phyloP scores from a whole-genome alignment of 139 green algal species.

The Chlorella sp. region DNA sequence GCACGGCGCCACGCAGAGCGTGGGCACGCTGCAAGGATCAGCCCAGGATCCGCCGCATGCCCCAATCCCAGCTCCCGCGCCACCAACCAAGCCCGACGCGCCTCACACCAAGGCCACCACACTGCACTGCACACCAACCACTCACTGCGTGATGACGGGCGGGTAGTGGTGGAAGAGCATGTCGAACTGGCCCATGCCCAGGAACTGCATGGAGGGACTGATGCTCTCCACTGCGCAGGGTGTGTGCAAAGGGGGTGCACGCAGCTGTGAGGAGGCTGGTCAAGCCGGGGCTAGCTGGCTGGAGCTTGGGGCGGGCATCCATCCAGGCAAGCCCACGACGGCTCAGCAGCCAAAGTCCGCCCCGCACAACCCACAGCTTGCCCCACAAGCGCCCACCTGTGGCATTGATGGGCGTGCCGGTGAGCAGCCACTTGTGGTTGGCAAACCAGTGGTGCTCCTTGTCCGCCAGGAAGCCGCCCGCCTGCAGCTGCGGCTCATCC shows the following conservation, averaged over 20 bases:
- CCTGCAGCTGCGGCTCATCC: constrained; percentile 44
- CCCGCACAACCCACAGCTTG: no score
- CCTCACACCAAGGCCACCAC: no score
- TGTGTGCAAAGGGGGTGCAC: neutral
- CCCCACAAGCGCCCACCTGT: neutral
- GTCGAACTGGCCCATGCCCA: constrained; percentile 30
- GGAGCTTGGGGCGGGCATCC: neutral
- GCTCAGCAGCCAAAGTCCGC: no score
- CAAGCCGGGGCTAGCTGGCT: no score
- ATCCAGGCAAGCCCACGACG: neutral
- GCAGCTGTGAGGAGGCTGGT: neutral
- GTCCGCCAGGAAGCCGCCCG: constrained; percentile 20
- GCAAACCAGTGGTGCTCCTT: constrained; percentile 6
- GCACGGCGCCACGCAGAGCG: no score
- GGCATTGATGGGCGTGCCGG: constrained; percentile 37
- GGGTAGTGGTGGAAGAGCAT: constrained; percentile 18
- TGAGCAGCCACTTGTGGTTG: constrained; percentile 44
- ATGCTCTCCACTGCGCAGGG: constrained; percentile 31
- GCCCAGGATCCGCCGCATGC: no score
- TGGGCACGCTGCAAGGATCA: no score
- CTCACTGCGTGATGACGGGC: neutral
- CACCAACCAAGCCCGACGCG: no score
- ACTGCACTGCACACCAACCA: no score
- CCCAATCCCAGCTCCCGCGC: no score
- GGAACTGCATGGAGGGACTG: constrained; percentile 31